These are phyloP conservation scores for Martensiomyces pterosporus DNA, from an alignment of 192 early-diverging fungal species.

Conservation along the genomic window DNA sequence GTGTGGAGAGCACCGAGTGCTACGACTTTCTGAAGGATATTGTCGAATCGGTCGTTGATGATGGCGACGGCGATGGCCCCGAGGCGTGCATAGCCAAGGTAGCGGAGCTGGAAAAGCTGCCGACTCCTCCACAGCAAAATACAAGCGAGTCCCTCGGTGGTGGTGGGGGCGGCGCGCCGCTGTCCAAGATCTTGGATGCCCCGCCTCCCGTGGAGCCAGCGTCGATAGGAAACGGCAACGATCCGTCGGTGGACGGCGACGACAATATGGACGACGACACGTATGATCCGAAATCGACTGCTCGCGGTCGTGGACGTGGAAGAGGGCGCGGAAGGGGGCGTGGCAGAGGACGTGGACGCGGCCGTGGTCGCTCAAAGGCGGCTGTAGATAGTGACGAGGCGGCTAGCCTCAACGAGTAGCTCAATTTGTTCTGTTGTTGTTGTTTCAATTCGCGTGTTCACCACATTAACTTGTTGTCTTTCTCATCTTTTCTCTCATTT, in stretches of 20 bases:
- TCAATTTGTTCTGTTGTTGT: too few relatives aligned
- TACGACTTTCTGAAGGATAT: constrained; percentile 94
- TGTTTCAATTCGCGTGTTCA: too few relatives aligned
- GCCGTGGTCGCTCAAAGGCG: constrained; percentile 13
- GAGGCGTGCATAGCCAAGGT: constrained; percentile 42
- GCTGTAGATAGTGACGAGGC: too few relatives aligned
- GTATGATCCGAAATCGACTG: constrained; percentile 10
- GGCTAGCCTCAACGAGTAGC: too few relatives aligned
- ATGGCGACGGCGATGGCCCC: constrained; percentile 45
- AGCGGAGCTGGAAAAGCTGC: constrained; percentile 20
- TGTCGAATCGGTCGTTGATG: constrained; percentile 78
- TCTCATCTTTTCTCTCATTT: too few relatives aligned
- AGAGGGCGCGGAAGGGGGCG: constrained; percentile 31
- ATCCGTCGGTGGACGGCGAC: constrained; percentile 24
- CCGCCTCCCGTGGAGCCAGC: constrained; percentile 8
- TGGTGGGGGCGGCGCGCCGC: constrained; percentile 46
- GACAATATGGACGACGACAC: constrained; percentile 19
- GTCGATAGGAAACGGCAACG: constrained; percentile 12
- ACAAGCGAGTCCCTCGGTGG: constrained; percentile 27
- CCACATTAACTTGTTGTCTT: too few relatives aligned
- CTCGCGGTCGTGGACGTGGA: constrained; percentile 30
- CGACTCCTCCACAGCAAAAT: background rate
- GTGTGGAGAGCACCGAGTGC: constrained; percentile 73
- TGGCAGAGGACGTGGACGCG: constrained; percentile 29
- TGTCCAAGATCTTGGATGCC: constrained; percentile 41